Evolutionary conservation across 768 basidiomycete genomes (phyloP).

Genomic region (Antrodiella citrinella): DNA sequence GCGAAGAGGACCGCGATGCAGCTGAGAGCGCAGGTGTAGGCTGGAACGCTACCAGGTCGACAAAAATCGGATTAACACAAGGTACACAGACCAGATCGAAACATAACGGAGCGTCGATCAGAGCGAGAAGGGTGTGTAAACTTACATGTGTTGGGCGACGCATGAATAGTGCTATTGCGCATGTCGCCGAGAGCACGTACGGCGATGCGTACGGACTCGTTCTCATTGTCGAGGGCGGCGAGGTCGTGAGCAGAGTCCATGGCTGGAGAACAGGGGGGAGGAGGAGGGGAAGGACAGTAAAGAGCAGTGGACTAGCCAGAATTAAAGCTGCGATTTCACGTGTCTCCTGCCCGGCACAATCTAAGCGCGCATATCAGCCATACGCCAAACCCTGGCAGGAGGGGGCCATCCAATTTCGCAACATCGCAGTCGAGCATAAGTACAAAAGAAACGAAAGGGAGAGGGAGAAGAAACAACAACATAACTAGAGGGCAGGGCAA

Average conservation of each 20-base stretch:
- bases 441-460: neutral
- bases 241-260: constrained; percentile 9
- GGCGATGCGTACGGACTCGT: constrained; percentile 75
- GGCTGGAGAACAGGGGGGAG: constrained; percentile 1
- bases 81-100: neutral
- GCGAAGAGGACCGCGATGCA: constrained; percentile 24
- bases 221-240: constrained; percentile 40
- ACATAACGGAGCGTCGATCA: neutral
- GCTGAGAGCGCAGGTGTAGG: constrained; percentile 28
- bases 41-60: constrained; percentile 20
- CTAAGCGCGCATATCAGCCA: neutral
- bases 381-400: no score
- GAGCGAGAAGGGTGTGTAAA: constrained; percentile 2
- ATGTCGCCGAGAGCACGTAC: constrained; percentile 72
- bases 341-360: neutral
- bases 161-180: constrained; percentile 40
- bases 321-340: neutral
- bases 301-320: neutral
- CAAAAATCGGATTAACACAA: neutral
- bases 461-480: neutral
- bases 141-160: constrained; percentile 20
- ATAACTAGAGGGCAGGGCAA: neutral
- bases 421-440: neutral
- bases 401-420: neutral
- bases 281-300: neutral